Percentiles rank a stretch among this genome's conserved stretches.
Evolutionary conservation across 371 early-diverging fungal genomes (phyloP).

Genomic region (Mortierella polycephala): DNA sequence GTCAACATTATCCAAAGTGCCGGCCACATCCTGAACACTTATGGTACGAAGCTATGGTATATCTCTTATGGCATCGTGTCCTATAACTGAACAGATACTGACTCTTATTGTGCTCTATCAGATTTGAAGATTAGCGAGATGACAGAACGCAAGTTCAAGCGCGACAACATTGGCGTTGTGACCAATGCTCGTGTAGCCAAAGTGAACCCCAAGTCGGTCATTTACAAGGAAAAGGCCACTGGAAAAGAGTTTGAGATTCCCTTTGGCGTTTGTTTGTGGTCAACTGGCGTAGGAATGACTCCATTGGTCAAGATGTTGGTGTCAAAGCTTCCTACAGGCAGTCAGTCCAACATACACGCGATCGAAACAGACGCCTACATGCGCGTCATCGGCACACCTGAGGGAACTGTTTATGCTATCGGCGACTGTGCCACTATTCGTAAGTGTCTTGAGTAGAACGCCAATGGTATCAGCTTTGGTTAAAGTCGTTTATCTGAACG

Average conservation of each 20-base stretch:
- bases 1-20: conserved; percentile 78
- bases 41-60: conserved; percentile 61
- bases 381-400: conserved; percentile 71
- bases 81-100: not conserved
- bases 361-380: conserved; percentile 78
- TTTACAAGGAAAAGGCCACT: conserved; percentile 59
- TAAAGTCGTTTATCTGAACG: not conserved
- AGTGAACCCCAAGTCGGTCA: conserved; percentile 63
- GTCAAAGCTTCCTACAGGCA: conserved; percentile 61
- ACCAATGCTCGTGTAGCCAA: conserved; percentile 77
- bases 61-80: not conserved
- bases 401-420: conserved; percentile 80
- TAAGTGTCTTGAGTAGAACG: conserved; percentile 10
- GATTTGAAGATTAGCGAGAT: conserved; percentile 57
- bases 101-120: not conserved
- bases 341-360: conserved; percentile 71
- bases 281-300: conserved; percentile 80
- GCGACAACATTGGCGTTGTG: conserved; percentile 77
- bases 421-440: conserved; percentile 88
- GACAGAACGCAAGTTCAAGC: conserved; percentile 78
- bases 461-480: not conserved
- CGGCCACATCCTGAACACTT: conserved; percentile 85
- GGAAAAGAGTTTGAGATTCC: conserved; percentile 63
- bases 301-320: conserved; percentile 69
- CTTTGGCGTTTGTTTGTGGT: conserved; percentile 86